Percentiles rank a stretch among this genome's conserved stretches.
Conservation (phyloP, 768 basidiomycete species). For the Mycena vulgaris region DNA sequence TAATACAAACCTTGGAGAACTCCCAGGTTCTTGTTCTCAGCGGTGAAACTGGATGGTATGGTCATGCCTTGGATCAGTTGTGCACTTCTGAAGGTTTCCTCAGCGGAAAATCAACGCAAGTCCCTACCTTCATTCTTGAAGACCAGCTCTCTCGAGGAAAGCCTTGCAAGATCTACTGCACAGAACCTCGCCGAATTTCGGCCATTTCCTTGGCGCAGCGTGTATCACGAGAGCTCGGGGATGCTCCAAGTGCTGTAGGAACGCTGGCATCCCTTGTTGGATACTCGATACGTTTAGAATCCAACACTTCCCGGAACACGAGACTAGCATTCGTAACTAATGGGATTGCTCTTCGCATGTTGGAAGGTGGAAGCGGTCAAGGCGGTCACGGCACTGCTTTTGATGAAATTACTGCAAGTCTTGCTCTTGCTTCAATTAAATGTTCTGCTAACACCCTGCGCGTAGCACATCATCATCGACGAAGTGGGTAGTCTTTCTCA, state of each 20-base stretch:
- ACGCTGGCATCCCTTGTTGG: conserved; percentile 87
- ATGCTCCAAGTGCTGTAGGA: conserved; percentile 83
- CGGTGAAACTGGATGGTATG: conserved; percentile 61
- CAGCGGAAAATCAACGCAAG: conserved; percentile 97
- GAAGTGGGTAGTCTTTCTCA: conserved; percentile 68
- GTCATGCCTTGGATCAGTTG: conserved; percentile 5
- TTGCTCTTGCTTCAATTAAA: conserved; percentile 16
- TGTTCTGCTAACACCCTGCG: conserved; percentile 20
- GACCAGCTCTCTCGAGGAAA: conserved; percentile 86
- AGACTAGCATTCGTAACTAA: conserved; percentile 90
- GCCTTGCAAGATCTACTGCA: conserved; percentile 93
- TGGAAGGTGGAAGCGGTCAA: conserved; percentile 86
- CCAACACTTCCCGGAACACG: conserved; percentile 85
- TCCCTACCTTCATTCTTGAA: conserved; percentile 95
- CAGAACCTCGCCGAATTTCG: conserved; percentile 95
- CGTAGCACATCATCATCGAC: conserved; percentile 94
- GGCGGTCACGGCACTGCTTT: conserved; percentile 85
- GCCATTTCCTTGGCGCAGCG: conserved; percentile 96
- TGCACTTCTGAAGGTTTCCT: conserved; percentile 19
- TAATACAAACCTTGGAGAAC: conserved; percentile 76
- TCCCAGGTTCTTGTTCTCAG: conserved; percentile 91
- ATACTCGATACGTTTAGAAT: conserved; percentile 95
- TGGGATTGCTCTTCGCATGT: conserved; percentile 96
- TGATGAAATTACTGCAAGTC: conserved; percentile 92
- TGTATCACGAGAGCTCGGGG: conserved; percentile 94